Conservation (phyloP, 257 asterid species). For the Penstemon barbatus region DNA sequence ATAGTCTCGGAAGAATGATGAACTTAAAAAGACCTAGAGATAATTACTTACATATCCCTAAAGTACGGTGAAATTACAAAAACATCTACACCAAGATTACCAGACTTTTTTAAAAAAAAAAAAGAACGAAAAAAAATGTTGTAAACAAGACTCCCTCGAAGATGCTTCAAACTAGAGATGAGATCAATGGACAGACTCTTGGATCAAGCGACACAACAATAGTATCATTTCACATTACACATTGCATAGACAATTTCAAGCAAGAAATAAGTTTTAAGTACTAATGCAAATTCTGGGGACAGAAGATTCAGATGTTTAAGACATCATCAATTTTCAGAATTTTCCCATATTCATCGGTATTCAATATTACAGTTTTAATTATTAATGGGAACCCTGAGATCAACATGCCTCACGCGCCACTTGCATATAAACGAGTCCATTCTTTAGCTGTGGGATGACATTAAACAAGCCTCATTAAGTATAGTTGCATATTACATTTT, state of each 20-base stretch:
- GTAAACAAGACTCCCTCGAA: too few species aligned
- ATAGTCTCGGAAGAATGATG: too few species aligned
- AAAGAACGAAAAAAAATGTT: too few species aligned
- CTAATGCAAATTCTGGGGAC: slow-evolving; percentile 29
- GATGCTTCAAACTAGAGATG: too few species aligned
- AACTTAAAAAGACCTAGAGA: too few species aligned
- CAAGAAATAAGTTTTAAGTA: slow-evolving; percentile 30
- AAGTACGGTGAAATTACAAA: too few species aligned
- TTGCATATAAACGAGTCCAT: slow-evolving; percentile 89
- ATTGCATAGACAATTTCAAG: slow-evolving; percentile 36
- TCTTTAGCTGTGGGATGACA: slow-evolving; percentile 56
- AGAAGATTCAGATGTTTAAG: slow-evolving; percentile 32
- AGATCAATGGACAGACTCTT: background rate
- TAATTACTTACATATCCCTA: too few species aligned
- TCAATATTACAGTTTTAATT: slow-evolving; percentile 35
- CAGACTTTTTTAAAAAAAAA: too few species aligned
- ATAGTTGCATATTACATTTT: background rate
- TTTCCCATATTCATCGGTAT: slow-evolving; percentile 28
- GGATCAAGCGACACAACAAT: slow-evolving; percentile 14
- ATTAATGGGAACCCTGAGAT: slow-evolving; percentile 9
- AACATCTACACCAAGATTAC: too few species aligned
- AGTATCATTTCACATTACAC: slow-evolving; percentile 40
- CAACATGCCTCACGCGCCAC: slow-evolving; percentile 57
- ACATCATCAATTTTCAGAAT: slow-evolving; percentile 41
- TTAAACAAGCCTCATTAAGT: background rate